Conservation (phyloP, 306 rosid species). For the Luffa aegyptiaca region DNA sequence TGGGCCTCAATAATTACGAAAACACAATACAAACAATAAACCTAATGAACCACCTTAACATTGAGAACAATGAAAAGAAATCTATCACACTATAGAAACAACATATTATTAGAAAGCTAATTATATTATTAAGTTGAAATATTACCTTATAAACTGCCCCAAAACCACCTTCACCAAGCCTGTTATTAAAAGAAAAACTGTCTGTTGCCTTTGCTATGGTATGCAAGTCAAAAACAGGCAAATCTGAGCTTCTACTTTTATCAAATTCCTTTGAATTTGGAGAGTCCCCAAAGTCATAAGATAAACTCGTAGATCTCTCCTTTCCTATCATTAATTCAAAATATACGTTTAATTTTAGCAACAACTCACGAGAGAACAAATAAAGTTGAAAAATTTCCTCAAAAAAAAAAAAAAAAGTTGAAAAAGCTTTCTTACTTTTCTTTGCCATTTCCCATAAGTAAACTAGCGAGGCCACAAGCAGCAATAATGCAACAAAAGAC, state of each 20-base stretch:
- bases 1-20: too few relatives aligned
- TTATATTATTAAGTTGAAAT: neutral
- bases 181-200: neutral
- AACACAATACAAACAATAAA: too few relatives aligned
- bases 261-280: neutral
- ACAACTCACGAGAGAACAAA: neutral
- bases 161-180: constrained; percentile 8
- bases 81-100: too few relatives aligned
- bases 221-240: neutral
- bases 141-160: constrained; percentile 5
- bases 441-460: constrained; percentile 1
- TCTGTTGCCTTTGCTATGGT: neutral
- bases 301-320: neutral
- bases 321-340: neutral
- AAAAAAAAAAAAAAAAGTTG: too few relatives aligned
- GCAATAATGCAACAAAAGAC: neutral
- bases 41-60: too few relatives aligned
- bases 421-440: neutral
- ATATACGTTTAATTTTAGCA: neutral
- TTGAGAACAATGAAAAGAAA: too few relatives aligned
- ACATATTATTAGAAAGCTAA: neutral
- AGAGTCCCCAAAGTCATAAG: neutral
- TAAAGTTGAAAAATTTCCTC: too few relatives aligned
- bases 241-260: neutral
- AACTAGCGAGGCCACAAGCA: neutral